These are phyloP conservation scores for Candida takata DNA, from an alignment of 805 yeast species.

Conservation along the genomic window DNA sequence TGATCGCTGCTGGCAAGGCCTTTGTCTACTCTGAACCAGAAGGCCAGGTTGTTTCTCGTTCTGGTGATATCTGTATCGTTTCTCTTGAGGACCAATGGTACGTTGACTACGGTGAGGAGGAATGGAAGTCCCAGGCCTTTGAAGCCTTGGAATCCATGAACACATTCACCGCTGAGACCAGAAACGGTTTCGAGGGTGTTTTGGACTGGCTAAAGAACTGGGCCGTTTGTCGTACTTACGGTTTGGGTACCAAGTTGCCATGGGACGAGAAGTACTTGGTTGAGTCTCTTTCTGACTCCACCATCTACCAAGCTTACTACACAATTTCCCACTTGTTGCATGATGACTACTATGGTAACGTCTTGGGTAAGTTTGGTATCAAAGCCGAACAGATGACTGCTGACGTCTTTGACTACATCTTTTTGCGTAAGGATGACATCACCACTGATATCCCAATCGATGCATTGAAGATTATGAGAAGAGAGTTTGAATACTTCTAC, in stretches of 20 bases:
- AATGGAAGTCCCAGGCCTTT: conserved; percentile 75
- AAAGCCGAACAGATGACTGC: conserved; percentile 82
- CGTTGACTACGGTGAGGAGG: conserved; percentile 67
- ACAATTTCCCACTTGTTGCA: conserved; percentile 86
- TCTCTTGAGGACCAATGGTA: conserved; percentile 98
- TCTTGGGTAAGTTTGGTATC: conserved; percentile 65
- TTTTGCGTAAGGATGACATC: conserved; percentile 58
- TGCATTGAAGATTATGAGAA: conserved; percentile 65
- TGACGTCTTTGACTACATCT: conserved; percentile 88
- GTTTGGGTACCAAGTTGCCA: conserved; percentile 90
- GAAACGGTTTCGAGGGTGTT: conserved; percentile 89
- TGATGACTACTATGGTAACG: conserved; percentile 75
- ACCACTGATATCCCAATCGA: conserved; percentile 55
- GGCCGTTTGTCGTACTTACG: conserved; percentile 97
- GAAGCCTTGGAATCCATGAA: conserved; percentile 74
- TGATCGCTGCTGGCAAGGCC: conserved; percentile 73
- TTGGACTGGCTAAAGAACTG: conserved; percentile 95
- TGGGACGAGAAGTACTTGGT: conserved; percentile 94
- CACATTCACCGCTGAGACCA: conserved; percentile 74
- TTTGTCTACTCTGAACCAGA: conserved; percentile 94
- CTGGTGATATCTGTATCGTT: conserved; percentile 94
- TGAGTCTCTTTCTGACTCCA: conserved; percentile 93
- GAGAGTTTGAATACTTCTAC: conserved; percentile 93
- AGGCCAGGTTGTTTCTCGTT: conserved; percentile 78
- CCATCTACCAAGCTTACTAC: conserved; percentile 91